Percentiles rank a stretch among this genome's conserved stretches.
Evolutionary conservation across 306 rosid genomes (phyloP).

Genomic region (Vicia faba): DNA sequence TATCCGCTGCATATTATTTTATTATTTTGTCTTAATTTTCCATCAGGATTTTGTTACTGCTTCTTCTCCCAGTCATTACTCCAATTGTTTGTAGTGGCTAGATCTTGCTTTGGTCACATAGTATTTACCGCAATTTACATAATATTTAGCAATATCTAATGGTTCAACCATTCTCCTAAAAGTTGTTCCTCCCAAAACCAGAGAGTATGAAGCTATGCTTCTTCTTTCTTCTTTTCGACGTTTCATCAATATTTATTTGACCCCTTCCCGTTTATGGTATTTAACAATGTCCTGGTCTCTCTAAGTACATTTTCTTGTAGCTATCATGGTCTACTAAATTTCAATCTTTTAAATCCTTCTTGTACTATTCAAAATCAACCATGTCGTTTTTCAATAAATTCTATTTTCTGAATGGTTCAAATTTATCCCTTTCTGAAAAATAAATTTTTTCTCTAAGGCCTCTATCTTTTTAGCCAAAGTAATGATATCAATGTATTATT

Average conservation of each 20-base stretch:
- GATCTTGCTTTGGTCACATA: conserved; percentile 41
- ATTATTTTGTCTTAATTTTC: too few relatives aligned
- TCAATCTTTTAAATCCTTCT: conserved; percentile 28
- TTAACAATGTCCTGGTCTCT: conserved; percentile 22
- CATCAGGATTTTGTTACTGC: background rate
- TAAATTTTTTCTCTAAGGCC: conserved; percentile 1
- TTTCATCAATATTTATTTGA: conserved; percentile 46
- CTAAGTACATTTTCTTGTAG: conserved; percentile 26
- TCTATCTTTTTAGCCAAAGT: conserved; percentile 19
- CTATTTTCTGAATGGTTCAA: conserved; percentile 41
- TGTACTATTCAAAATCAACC: conserved; percentile 74
- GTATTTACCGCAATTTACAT: conserved; percentile 3
- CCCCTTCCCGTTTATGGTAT: conserved; percentile 50
- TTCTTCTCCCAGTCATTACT: conserved; percentile 41
- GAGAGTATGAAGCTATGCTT: conserved; percentile 13
- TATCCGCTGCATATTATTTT: too few relatives aligned
- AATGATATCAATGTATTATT: background rate
- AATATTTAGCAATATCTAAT: conserved; percentile 56
- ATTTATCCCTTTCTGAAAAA: background rate
- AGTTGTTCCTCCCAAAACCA: conserved; percentile 58
- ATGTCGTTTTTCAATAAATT: conserved; percentile 43
- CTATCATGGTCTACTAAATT: conserved; percentile 61
- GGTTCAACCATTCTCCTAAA: conserved; percentile 76
- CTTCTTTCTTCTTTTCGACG: conserved; percentile 64
- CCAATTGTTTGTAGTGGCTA: conserved; percentile 44